These are phyloP conservation scores for Boletus sp. DNA, from an alignment of 1,284 basidiomycete genomes.

Conservation along the genomic window DNA sequence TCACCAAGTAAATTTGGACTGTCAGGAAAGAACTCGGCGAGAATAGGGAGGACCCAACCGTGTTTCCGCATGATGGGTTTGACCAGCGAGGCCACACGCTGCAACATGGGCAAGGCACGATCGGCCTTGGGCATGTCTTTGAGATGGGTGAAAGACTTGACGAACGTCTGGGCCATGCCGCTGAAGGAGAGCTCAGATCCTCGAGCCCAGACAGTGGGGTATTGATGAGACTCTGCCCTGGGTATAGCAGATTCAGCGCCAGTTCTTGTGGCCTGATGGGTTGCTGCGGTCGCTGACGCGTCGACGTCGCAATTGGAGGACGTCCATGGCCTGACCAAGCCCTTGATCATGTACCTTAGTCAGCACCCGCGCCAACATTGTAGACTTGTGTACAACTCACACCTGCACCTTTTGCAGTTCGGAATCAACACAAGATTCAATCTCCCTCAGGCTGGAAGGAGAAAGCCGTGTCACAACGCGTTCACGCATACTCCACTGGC, in stretches of 20 bases:
- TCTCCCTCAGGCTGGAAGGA: background rate
- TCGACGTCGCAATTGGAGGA: background rate
- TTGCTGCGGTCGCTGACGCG: constrained; percentile 11
- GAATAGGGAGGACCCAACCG: constrained; percentile 73
- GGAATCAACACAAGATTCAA: background rate
- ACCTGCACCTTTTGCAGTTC: too few relatives aligned
- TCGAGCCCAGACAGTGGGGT: background rate
- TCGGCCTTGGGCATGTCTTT: constrained; percentile 58
- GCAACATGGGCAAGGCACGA: constrained; percentile 60
- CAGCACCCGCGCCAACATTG: background rate
- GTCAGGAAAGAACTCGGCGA: constrained; percentile 83
- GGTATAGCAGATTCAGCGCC: background rate
- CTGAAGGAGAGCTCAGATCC: background rate
- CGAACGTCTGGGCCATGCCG: constrained; percentile 47
- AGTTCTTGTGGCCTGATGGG: background rate
- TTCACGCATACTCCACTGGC: background rate
- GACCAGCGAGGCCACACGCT: constrained; percentile 74
- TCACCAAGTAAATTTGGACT: constrained; percentile 69
- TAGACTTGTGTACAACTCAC: background rate
- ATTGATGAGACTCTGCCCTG: background rate
- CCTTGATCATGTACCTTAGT: constrained; percentile 8
- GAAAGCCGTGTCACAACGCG: background rate
- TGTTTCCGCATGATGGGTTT: constrained; percentile 88
- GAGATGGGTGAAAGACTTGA: constrained; percentile 65
- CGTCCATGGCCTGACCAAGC: constrained; percentile 12